phyloP scores from a whole-genome alignment of 2,329 filamentous ascomycete species.

The Stemphylium vesicarium region DNA sequence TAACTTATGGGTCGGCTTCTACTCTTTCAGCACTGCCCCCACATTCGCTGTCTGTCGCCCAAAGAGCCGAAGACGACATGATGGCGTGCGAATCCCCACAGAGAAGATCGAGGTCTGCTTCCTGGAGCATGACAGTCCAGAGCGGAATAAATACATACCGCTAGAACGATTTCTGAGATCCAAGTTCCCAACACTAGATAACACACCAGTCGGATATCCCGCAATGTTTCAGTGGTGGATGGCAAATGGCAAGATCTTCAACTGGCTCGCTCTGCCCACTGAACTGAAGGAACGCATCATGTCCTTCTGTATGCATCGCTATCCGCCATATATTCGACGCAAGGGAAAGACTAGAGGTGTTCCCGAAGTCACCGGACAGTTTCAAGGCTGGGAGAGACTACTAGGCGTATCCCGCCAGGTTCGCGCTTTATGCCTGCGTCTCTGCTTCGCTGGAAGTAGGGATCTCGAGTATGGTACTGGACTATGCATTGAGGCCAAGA shows the following conservation, averaged over 20 bases:
- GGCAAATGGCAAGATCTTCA: slow-evolving; percentile 31
- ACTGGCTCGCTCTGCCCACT: slow-evolving; percentile 31
- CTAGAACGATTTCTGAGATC: slow-evolving; percentile 12
- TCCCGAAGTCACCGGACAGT: slow-evolving; percentile 23
- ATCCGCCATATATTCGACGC: background rate
- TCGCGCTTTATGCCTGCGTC: slow-evolving; percentile 25
- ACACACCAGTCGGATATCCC: background rate
- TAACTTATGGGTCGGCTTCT: slow-evolving; percentile 12
- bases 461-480: slow-evolving; percentile 3
- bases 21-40: slow-evolving; percentile 2
- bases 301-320: slow-evolving; percentile 23
- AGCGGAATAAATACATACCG: background rate
- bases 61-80: background rate
- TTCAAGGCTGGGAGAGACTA: slow-evolving; percentile 24
- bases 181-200: slow-evolving; percentile 4
- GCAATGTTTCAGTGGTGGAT: slow-evolving; percentile 30
- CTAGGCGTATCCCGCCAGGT: slow-evolving; percentile 33
- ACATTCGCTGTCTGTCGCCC: slow-evolving; percentile 3
- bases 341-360: background rate
- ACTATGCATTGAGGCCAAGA: slow-evolving; percentile 10
- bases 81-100: background rate
- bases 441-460: slow-evolving; percentile 29
- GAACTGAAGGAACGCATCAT: slow-evolving; percentile 38
- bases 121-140: background rate
- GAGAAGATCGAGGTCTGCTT: background rate